Evolutionary conservation across 257 asterid species (phyloP), one percentile per base, ranked within the genome.

Genomic region (Gentiana straminea): DNA sequence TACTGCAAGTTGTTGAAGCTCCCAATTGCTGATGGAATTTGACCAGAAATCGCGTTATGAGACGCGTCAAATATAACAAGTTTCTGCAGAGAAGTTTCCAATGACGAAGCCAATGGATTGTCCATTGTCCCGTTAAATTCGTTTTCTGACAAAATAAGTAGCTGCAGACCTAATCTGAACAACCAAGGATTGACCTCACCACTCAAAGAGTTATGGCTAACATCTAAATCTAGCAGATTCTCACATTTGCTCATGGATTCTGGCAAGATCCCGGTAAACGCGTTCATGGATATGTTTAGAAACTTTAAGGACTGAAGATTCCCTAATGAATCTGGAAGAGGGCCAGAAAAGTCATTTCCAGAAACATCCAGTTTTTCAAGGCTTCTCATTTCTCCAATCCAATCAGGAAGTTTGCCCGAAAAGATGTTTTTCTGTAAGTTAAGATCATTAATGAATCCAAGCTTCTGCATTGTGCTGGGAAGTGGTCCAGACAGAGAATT

Each of bases 361-460:
- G 95, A 81, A 61, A 86, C 63, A 77, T 86, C 84, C 71, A 86
- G 61, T 64, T 68, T 69, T 64, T 76, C 79, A 10, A 85, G 64
- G 72, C 84, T 81, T 59, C 67, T 76, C 94, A 85, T 76, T 48
- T 81, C 86, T 33, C 82, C 87, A 55, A 89, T 70, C 97, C 97
- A 89, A 51, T 77, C 86, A 32, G 91, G 95, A 46, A 86, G 61
- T 11, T 73, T 82, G 24, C 91, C 92, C 0, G 74, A 56, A 46
- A 89, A 73, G 4, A 32, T 62, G 76, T 89, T 89, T 59, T 57
- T 65, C 52, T 79, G 69, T 56, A 83, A 55, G 70, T 73, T 77
- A 59, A 89, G 71, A 63, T 55, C 66, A 37, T 70, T 78, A 54
- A 89, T 81, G 11, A 66, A 53, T 9, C 64, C 67, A 24, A 83